phyloP scores from a whole-genome alignment of 345 rosid genomes.

The Geranium rotundifolium region DNA sequence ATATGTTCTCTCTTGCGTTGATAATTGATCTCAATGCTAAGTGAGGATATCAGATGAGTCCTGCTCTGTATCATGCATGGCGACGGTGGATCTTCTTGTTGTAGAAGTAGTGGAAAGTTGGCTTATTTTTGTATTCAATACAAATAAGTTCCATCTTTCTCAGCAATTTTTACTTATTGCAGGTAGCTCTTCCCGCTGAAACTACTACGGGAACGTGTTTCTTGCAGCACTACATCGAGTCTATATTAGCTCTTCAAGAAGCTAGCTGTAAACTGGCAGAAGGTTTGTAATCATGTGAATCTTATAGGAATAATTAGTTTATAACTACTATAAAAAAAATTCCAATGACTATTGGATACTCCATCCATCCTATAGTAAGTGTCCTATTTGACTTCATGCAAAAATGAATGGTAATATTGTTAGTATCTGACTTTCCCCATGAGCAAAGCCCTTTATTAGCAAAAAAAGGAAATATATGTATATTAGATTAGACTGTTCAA shows the following conservation, averaged over 20 bases:
- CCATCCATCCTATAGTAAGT: background rate
- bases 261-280: slow-evolving; percentile 48
- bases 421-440: too few species aligned
- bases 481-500: background rate
- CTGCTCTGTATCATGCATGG: too few species aligned
- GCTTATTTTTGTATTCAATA: slow-evolving; percentile 6
- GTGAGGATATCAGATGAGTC: too few species aligned
- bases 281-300: slow-evolving; percentile 31
- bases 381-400: too few species aligned
- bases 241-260: slow-evolving; percentile 79
- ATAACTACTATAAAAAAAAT: background rate
- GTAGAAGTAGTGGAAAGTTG: background rate
- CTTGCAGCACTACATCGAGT: slow-evolving; percentile 73
- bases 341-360: background rate
- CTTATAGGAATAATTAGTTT: background rate
- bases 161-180: slow-evolving; percentile 12
- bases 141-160: background rate
- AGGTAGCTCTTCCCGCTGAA: slow-evolving; percentile 95
- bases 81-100: too few species aligned
- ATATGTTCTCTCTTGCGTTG: too few species aligned
- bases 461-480: background rate
- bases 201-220: slow-evolving; percentile 80
- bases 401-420: too few species aligned
- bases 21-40: too few species aligned
- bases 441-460: background rate